Conservation (phyloP, 148 eudicot species). For the Silene latifolia region DNA sequence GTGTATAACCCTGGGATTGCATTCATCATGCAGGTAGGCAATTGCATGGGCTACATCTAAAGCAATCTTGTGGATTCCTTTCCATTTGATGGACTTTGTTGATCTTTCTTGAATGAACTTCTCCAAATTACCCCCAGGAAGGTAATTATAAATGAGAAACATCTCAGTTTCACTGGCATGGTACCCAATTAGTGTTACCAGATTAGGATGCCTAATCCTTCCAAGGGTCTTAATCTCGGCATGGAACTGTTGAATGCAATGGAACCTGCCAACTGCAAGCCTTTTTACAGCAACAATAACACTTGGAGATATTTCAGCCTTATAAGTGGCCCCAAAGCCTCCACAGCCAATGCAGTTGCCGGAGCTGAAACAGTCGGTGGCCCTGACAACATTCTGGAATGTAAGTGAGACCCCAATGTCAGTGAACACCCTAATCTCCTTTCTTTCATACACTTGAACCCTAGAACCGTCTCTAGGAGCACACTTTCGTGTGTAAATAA, state of each 20-base stretch:
- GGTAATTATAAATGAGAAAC: conserved; percentile 70
- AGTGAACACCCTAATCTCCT: conserved; percentile 37
- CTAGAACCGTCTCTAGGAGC: conserved; percentile 38
- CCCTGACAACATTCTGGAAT: conserved; percentile 43
- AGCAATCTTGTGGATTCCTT: conserved; percentile 59
- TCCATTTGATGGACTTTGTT: conserved; percentile 37
- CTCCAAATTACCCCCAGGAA: conserved; percentile 69
- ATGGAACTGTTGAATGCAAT: conserved; percentile 60
- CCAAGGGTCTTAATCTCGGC: conserved; percentile 64
- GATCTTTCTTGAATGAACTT: conserved; percentile 48
- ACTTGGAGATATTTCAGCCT: conserved; percentile 53
- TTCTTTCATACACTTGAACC: conserved; percentile 32
- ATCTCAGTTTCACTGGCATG: conserved; percentile 62
- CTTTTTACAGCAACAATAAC: conserved; percentile 55
- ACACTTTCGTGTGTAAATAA: conserved; percentile 41
- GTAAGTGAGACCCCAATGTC: conserved; percentile 48
- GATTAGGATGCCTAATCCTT: conserved; percentile 47
- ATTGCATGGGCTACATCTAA: conserved; percentile 63
- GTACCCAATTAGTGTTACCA: conserved; percentile 61
- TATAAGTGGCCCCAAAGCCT: conserved; percentile 71
- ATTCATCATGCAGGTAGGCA: conserved; percentile 57
- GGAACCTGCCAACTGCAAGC: conserved; percentile 52
- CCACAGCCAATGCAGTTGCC: conserved; percentile 68
- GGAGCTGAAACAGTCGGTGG: conserved; percentile 51
- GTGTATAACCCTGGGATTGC: conserved; percentile 61